Evolutionary conservation across 148 eudicot species (phyloP).

Genomic region (Pharnaceum exiguum): DNA sequence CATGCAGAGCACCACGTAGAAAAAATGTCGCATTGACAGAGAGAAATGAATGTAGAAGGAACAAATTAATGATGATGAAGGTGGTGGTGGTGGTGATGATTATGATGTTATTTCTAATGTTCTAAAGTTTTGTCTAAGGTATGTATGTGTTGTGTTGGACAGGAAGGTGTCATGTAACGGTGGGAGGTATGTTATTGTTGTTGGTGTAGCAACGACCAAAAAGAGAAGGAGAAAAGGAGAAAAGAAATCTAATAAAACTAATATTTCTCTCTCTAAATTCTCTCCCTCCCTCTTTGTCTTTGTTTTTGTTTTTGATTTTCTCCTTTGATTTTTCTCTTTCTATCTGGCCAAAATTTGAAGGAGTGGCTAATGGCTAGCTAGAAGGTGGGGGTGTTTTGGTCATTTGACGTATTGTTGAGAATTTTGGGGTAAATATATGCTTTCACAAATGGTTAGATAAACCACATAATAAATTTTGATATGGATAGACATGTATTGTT

Average conservation of each 20-base stretch:
- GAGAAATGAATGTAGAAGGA: neutral
- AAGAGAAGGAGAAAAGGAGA: constrained; percentile 6
- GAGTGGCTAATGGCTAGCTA: constrained; percentile 11
- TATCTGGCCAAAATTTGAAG: constrained; percentile 4
- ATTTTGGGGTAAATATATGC: neutral
- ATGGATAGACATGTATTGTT: too few species aligned
- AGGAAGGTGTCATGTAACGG: neutral
- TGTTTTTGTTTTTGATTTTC: too few species aligned
- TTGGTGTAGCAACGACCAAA: constrained; percentile 8
- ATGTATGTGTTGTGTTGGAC: neutral
- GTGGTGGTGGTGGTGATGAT: neutral
- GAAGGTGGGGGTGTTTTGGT: constrained; percentile 14
- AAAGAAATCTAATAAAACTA: neutral
- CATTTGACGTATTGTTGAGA: neutral
- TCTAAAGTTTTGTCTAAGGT: too few species aligned
- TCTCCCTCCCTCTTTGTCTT: neutral
- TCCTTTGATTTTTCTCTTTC: neutral
- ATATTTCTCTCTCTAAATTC: constrained; percentile 11
- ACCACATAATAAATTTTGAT: too few species aligned
- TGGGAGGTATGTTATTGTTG: too few species aligned
- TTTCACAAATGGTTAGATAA: too few species aligned
- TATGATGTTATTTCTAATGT: neutral
- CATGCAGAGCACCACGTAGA: constrained; percentile 13
- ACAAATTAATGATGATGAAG: neutral
- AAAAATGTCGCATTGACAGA: neutral